Evolutionary conservation across 2,329 filamentous ascomycete species (phyloP), one percentile per base, ranked within the genome.

Genomic region (Microdochium paspali): DNA sequence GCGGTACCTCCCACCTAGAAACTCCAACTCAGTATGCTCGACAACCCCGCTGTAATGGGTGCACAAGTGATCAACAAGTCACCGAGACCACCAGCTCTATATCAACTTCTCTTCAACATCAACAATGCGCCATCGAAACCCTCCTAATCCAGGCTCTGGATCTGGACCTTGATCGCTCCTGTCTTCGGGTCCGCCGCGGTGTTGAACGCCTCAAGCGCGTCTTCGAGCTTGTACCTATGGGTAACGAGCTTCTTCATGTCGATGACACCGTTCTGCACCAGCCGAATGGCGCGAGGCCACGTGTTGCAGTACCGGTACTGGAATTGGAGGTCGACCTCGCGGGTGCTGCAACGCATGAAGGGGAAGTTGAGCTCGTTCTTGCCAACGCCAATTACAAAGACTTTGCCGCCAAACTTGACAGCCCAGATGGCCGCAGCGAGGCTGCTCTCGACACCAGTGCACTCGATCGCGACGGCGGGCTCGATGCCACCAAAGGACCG

Each of bases 231-330:
- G 69, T 85, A 96, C 18, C 88, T 78, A 72, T 97, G 91, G 35
- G 91, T 96, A 44, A 96, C 89, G 51, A 97, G 70, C 67, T 80
- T 85, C 58, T 77, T 78, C 62, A 96, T 70, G 62, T 94, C 82
- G 58, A 97, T 79, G 3, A 96, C 79, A 2, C 88, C 88, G 62
- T 84, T 89, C 72, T 89, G 80, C 31, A 97, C 77, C 54, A 97
- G 72, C 44, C 90, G 80, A 56, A 97, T 96, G 40, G 93, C 91
- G 52, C 88, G 80, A 28, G 91, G 93, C 91, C 91, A 97, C 21
- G 89, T 95, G 72, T 97, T 96, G 71, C 79, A 80, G 73, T 97
- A 97, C 51, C 93, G 81, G 73, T 97, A 97, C 72, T 97, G 91
- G 67, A 96, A 93, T 70, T 95, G 88, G 51, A 97, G 74, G 68